A percentile compares a stretch with the other conserved stretches of the same genome.
Evolutionary conservation across 2,329 filamentous ascomycete species (phyloP).

Genomic region (Colletotrichum higginsianum): DNA sequence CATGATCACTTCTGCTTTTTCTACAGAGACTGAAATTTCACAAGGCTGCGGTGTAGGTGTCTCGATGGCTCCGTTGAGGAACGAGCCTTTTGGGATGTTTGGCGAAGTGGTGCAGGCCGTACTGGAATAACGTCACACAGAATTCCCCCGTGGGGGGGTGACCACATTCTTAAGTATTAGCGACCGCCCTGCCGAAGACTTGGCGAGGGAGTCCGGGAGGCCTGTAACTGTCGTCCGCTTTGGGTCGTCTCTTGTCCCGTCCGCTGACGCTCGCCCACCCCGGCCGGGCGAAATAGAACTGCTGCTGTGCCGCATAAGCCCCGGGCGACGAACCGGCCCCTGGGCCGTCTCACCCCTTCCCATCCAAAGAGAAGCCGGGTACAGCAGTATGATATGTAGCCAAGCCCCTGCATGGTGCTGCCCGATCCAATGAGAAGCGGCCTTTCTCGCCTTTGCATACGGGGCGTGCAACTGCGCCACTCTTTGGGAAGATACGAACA

Average conservation of each 20-base stretch:
- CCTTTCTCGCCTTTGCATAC: neutral
- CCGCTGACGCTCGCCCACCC: neutral
- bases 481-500: neutral
- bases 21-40: neutral
- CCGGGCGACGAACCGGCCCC: neutral
- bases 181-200: neutral
- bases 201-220: neutral
- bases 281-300: conserved; percentile 10
- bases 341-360: neutral
- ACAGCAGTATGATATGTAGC: neutral
- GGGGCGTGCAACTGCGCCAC: neutral
- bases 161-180: neutral
- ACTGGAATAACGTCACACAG: neutral
- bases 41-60: neutral
- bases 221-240: neutral
- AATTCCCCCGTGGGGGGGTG: neutral
- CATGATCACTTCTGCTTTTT: neutral
- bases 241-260: neutral
- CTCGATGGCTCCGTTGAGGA: too few relatives aligned
- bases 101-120: neutral
- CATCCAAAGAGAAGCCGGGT: neutral
- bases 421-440: neutral
- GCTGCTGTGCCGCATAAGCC: conserved; percentile 29
- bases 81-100: neutral
- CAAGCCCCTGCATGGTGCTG: neutral